Conservation (phyloP, 805 yeast genomes). For the Kurtzmaniella fragi region DNA sequence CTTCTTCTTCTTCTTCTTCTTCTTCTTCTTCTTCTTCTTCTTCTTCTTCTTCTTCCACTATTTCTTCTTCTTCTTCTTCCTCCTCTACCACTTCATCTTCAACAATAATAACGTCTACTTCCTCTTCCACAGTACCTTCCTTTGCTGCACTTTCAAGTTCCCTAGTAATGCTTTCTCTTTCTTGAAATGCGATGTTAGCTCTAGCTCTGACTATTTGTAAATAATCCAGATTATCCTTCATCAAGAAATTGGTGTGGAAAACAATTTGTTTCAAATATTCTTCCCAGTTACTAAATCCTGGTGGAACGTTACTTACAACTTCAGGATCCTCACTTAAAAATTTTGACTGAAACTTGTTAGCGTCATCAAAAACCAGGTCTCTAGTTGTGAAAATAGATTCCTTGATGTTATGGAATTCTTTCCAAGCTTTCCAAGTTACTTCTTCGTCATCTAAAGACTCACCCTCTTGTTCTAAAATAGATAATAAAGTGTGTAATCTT, state of each 20-base stretch:
- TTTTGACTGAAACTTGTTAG: slow-evolving; percentile 14
- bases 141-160: slow-evolving; percentile 8
- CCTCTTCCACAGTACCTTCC: slow-evolving; percentile 1
- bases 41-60: slow-evolving; percentile 23
- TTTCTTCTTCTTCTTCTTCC: slow-evolving; percentile 22
- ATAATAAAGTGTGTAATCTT: slow-evolving; percentile 41
- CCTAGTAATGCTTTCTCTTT: slow-evolving; percentile 24
- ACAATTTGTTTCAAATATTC: slow-evolving; percentile 35
- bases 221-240: slow-evolving; percentile 59
- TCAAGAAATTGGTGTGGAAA: slow-evolving; percentile 43
- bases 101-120: slow-evolving; percentile 2
- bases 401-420: slow-evolving; percentile 52
- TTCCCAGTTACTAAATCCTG: slow-evolving; percentile 34
- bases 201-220: slow-evolving; percentile 38
- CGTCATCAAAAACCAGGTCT: slow-evolving; percentile 40
- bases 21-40: slow-evolving; percentile 24
- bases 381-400: slow-evolving; percentile 50
- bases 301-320: slow-evolving; percentile 12
- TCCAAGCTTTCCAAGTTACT: slow-evolving; percentile 51
- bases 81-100: slow-evolving; percentile 5
- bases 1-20: slow-evolving; percentile 15
- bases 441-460: slow-evolving; percentile 11
- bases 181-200: slow-evolving; percentile 40
- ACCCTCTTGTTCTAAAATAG: slow-evolving; percentile 10
- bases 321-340: slow-evolving; percentile 1